Conservation (phyloP, 768 basidiomycete genomes). For the Kondoa subrosea region DNA sequence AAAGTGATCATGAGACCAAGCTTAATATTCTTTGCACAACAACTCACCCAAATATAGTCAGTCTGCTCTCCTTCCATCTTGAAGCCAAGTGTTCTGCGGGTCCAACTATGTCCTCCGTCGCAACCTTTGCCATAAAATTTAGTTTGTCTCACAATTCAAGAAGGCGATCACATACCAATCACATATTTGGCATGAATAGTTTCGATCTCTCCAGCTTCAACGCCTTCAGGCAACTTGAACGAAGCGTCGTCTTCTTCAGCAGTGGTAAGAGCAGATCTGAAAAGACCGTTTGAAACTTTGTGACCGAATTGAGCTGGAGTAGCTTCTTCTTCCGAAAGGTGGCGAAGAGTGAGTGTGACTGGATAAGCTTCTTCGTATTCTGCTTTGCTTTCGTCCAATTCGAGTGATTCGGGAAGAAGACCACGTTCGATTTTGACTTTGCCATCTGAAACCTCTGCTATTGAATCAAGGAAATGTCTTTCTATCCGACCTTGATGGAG, state of each 20-base stretch:
- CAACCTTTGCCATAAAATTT: too few relatives aligned
- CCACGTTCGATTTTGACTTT: conserved; percentile 27
- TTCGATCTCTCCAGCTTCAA: conserved; percentile 11
- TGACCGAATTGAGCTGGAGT: conserved; percentile 21
- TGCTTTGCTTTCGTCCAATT: conserved; percentile 26
- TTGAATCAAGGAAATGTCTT: conserved; percentile 18
- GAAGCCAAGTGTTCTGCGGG: conserved; percentile 28
- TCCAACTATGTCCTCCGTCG: conserved; percentile 41
- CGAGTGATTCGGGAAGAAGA: conserved; percentile 27
- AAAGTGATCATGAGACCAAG: not conserved
- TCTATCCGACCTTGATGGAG: conserved; percentile 21
- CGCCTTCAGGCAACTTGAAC: conserved; percentile 1
- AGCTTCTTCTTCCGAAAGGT: conserved; percentile 25
- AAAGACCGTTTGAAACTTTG: conserved; percentile 23
- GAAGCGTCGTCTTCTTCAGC: conserved; percentile 26
- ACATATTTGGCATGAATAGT: conserved; percentile 46
- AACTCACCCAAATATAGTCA: conserved; percentile 49
- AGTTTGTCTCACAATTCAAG: too few relatives aligned
- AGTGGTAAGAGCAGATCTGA: conserved; percentile 21
- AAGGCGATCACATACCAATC: too few relatives aligned
- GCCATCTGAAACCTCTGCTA: conserved; percentile 20
- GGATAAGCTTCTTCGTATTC: conserved; percentile 26
- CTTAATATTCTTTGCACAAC: not conserved
- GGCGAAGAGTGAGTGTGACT: conserved; percentile 24
- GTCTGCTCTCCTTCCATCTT: conserved; percentile 61